Evolutionary conservation across 1,139 yeast species (phyloP).

Genomic region (Chernovozyma aurita): DNA sequence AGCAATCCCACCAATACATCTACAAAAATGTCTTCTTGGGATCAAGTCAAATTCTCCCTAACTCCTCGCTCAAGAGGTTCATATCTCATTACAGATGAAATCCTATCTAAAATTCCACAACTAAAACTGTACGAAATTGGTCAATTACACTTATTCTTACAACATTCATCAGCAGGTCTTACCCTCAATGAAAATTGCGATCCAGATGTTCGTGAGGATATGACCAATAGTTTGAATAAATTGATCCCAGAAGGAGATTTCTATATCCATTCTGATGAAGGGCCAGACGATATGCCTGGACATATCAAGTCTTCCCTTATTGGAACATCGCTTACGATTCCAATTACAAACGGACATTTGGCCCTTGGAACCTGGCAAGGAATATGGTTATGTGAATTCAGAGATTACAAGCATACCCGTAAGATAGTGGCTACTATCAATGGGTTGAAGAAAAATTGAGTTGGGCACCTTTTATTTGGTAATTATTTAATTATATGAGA

Average conservation of each 20-base stretch:
- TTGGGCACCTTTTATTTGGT: no score
- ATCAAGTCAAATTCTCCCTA: conserved; percentile 53
- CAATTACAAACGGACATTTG: conserved; percentile 62
- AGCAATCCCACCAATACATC: no score
- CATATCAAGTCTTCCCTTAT: conserved; percentile 65
- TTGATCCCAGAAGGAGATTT: conserved; percentile 68
- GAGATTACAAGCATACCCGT: conserved; percentile 60
- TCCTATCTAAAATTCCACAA: conserved; percentile 53
- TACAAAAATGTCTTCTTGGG: conserved; percentile 37
- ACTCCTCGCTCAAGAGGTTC: conserved; percentile 61
- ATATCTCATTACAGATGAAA: conserved; percentile 67
- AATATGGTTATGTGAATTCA: conserved; percentile 68
- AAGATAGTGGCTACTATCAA: conserved; percentile 70
- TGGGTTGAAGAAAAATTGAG: conserved; percentile 38
- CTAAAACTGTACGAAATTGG: conserved; percentile 60
- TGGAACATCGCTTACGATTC: conserved; percentile 64
- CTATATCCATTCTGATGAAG: conserved; percentile 69
- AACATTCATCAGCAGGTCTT: conserved; percentile 76
- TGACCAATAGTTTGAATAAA: conserved; percentile 58
- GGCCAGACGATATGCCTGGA: conserved; percentile 81
- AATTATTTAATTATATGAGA: neutral
- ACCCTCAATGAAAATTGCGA: conserved; percentile 79
- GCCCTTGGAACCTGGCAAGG: conserved; percentile 88
- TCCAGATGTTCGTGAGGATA: conserved; percentile 68
- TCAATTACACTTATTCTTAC: conserved; percentile 59